Conservation (phyloP, 2,329 filamentous ascomycete genomes). For the Plectosphaerella cucumerina region DNA sequence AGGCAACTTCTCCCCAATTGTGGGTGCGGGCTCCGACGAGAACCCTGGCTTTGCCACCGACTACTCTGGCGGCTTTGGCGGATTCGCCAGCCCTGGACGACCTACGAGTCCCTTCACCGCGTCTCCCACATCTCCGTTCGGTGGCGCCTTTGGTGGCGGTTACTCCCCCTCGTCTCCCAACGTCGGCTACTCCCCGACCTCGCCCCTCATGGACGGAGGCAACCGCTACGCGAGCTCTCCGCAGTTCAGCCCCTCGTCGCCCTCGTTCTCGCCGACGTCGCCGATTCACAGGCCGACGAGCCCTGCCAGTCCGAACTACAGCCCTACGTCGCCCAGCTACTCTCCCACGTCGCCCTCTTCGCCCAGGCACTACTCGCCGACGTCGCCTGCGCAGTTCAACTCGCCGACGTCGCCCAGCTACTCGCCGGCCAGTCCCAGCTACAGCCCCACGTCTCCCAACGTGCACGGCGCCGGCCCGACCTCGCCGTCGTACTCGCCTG, state of each 20-base stretch:
- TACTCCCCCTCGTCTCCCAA: slow-evolving; percentile 77
- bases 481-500: slow-evolving; percentile 62
- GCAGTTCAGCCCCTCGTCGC: slow-evolving; percentile 59
- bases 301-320: slow-evolving; percentile 57
- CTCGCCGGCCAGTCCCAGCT: slow-evolving; percentile 66
- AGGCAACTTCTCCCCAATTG: slow-evolving; percentile 73
- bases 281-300: slow-evolving; percentile 53
- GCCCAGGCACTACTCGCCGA: slow-evolving; percentile 58
- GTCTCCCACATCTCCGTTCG: slow-evolving; percentile 63
- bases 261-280: slow-evolving; percentile 60
- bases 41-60: slow-evolving; percentile 60
- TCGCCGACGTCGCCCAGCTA: slow-evolving; percentile 73
- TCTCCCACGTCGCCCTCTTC: slow-evolving; percentile 58
- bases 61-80: slow-evolving; percentile 49
- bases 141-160: slow-evolving; percentile 40
- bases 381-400: slow-evolving; percentile 69
- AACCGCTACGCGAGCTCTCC: slow-evolving; percentile 54
- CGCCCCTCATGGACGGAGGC: slow-evolving; percentile 55
- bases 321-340: slow-evolving; percentile 62
- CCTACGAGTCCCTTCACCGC: slow-evolving; percentile 74
- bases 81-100: slow-evolving; percentile 55
- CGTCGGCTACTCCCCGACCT: slow-evolving; percentile 73
- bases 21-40: slow-evolving; percentile 65
- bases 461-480: slow-evolving; percentile 39
- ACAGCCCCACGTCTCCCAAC: slow-evolving; percentile 65